Evolutionary conservation across 345 rosid species (phyloP).

Genomic region (Heritiera fomes): DNA sequence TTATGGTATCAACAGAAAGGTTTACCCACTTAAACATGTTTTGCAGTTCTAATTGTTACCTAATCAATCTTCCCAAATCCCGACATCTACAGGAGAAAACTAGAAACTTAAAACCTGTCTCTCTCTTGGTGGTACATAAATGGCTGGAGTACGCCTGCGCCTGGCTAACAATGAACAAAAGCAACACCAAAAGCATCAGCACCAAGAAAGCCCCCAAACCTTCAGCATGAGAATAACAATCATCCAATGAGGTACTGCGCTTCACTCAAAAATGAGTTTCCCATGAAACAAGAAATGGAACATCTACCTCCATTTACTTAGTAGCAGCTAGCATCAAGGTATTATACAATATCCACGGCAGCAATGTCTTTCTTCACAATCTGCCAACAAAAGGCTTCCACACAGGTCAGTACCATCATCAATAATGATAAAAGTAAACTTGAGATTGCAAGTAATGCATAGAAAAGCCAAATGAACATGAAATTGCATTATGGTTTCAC

Average conservation of each 20-base stretch:
- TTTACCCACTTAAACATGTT: not conserved
- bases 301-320: not conserved
- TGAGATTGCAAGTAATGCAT: not conserved
- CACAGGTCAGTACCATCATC: not conserved
- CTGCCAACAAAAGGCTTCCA: slow-evolving; percentile 35
- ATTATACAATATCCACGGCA: slow-evolving; percentile 38
- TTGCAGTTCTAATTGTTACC: not conserved
- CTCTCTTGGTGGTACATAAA: not conserved
- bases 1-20: not conserved
- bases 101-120: not conserved
- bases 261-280: not conserved
- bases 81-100: not conserved
- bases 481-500: not conserved
- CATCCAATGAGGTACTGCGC: not conserved
- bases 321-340: not conserved
- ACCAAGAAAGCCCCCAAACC: not conserved
- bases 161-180: not conserved
- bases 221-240: not conserved
- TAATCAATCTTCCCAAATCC: not conserved
- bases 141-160: not conserved
- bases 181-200: not conserved
- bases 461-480: not conserved
- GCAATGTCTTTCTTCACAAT: slow-evolving; percentile 57
- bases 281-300: not conserved
- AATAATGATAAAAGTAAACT: not conserved